Evolutionary conservation across 208 protist genomes (phyloP), one percentile per base, ranked within the genome.

Genomic region (Acanthamoeba lenticulata): DNA sequence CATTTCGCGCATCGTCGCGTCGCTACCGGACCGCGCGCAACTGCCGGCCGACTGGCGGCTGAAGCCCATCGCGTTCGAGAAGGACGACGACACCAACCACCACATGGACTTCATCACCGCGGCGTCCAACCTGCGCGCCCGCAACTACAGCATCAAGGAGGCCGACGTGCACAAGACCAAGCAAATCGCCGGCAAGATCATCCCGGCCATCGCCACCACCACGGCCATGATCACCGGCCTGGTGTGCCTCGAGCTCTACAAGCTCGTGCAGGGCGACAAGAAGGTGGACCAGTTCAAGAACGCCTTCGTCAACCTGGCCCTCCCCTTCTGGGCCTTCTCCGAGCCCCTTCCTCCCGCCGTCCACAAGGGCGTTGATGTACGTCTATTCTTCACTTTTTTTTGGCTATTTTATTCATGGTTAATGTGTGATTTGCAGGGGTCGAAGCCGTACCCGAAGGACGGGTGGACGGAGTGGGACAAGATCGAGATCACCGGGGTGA

Each of bases 171-270:
- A 96, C 86, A 95, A 96, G 77, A 97, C 94, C 40, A 98, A 97
- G 90, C 49, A 77, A 45, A 97, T 99, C 95, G 98, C 98, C 0
- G 98, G 98, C 72, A 98, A 98, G 95, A 99, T 99, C 96, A 99
- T 99, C 94, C 99, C 99, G 32, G 99, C 99, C 15, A 99, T 99
- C 97, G 99, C 99, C 74, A 99, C 99, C 24, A 99, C 99, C 24
- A 99, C 99, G 13, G 98, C 99, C 17, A 89, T 99, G 34, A 98
- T 99, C 24, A 98, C 98, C 52, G 99, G 99, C 7, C 97, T 99
- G 4, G 98, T 99, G 2, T 97, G 96, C 90, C 94, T 99, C 21
- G 99, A 99, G 96, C 89, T 99, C 40, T 98, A 99, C 94, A 99
- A 99, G 97, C 97, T 99, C 60, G 62, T 79, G 36, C 89, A 93